Conservation (phyloP, 805 yeast genomes). For the Metschnikowia hibisci region DNA sequence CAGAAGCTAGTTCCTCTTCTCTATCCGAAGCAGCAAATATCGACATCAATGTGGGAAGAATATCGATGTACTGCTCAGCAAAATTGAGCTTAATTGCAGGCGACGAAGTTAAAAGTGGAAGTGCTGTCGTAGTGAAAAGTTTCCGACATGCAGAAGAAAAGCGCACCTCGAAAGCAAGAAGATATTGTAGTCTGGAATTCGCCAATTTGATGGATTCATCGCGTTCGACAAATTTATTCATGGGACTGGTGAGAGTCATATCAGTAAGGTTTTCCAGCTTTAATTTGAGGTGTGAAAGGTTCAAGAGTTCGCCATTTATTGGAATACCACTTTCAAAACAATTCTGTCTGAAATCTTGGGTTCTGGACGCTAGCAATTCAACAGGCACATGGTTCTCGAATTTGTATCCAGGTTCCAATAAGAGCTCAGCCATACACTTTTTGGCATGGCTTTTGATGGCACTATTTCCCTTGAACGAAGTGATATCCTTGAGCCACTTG, state of each 20-base stretch:
- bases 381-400: slow-evolving; percentile 31
- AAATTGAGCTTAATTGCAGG: slow-evolving; percentile 44
- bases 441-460: slow-evolving; percentile 32
- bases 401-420: slow-evolving; percentile 35
- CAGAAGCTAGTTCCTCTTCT: slow-evolving; percentile 42
- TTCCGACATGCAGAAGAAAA: slow-evolving; percentile 51
- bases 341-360: slow-evolving; percentile 15
- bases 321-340: slow-evolving; percentile 34
- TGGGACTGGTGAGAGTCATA: slow-evolving; percentile 3
- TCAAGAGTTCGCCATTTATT: slow-evolving; percentile 25
- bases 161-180: slow-evolving; percentile 58
- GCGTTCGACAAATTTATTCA: background rate
- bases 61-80: slow-evolving; percentile 49
- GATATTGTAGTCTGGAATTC: slow-evolving; percentile 53
- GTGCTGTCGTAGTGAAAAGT: slow-evolving; percentile 43
- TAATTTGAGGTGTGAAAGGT: slow-evolving; percentile 8
- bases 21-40: slow-evolving; percentile 48
- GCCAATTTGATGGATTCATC: slow-evolving; percentile 12
- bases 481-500: slow-evolving; percentile 49
- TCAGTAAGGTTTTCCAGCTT: slow-evolving; percentile 18
- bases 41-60: slow-evolving; percentile 49
- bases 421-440: slow-evolving; percentile 39
- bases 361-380: slow-evolving; percentile 16
- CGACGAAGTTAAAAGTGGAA: slow-evolving; percentile 56
- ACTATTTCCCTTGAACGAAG: slow-evolving; percentile 20